These are phyloP conservation scores for Phytophthora boehmeriae DNA, from an alignment of 352 stramenopile genomes.

Conservation along the genomic window DNA sequence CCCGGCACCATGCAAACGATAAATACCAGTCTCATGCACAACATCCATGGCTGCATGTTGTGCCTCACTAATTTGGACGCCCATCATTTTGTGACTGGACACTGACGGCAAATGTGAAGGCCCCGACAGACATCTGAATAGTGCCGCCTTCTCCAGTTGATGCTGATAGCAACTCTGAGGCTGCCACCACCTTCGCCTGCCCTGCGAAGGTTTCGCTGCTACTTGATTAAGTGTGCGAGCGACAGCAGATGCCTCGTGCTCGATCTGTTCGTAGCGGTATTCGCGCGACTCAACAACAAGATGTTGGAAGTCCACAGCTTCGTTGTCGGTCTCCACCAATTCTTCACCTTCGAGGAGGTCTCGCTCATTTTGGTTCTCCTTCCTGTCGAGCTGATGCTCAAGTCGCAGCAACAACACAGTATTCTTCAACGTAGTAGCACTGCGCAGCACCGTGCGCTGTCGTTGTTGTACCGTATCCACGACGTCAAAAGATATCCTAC, in stretches of 20 bases:
- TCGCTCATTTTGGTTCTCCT: conserved; percentile 21
- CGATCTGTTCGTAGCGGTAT: conserved; percentile 73
- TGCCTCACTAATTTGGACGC: conserved; percentile 55
- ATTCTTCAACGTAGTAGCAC: conserved; percentile 67
- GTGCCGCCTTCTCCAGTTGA: conserved; percentile 51
- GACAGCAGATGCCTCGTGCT: conserved; percentile 57
- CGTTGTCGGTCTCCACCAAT: conserved; percentile 6
- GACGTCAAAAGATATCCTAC: conserved; percentile 71
- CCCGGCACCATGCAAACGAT: conserved; percentile 47
- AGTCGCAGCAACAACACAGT: conserved; percentile 49
- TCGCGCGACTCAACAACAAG: conserved; percentile 64
- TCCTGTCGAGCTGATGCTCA: conserved; percentile 33
- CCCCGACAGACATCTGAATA: conserved; percentile 69
- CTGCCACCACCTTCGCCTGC: conserved; percentile 19
- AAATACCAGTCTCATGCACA: conserved; percentile 64
- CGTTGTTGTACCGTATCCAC: conserved; percentile 29
- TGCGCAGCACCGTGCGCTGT: conserved; percentile 54
- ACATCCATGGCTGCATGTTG: conserved; percentile 64
- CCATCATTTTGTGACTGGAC: conserved; percentile 56
- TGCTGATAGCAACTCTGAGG: conserved; percentile 34
- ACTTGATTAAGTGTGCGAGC: conserved; percentile 50
- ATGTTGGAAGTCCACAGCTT: conserved; percentile 45
- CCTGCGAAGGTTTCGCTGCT: conserved; percentile 10
- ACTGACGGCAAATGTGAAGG: conserved; percentile 46
- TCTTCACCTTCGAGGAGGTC: conserved; percentile 32